A percentile compares a stretch with the other conserved stretches of the same genome.
Conservation (phyloP, 768 basidiomycete species). For the Piloderma croceum region DNA sequence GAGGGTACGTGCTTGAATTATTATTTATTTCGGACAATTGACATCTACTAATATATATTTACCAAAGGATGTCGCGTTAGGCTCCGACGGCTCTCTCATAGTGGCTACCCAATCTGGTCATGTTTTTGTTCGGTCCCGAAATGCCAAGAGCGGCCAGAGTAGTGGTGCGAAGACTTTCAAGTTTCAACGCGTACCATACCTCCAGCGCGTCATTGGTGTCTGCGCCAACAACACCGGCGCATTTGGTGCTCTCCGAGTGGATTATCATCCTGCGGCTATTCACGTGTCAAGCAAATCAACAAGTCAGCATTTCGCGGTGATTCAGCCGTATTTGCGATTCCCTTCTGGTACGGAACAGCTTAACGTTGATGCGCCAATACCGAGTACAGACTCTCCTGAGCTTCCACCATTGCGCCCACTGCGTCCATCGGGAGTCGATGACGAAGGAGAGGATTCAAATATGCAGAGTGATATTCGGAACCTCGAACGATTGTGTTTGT, state of each 20-base stretch:
- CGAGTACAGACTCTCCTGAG: not conserved
- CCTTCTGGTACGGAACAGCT: constrained; percentile 8
- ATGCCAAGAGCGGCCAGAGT: constrained; percentile 17
- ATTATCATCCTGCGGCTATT: constrained; percentile 57
- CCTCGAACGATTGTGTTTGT: constrained; percentile 20
- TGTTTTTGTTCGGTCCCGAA: constrained; percentile 78
- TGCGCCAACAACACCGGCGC: constrained; percentile 84
- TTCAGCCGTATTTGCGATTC: constrained; percentile 56
- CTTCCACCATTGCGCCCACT: not conserved
- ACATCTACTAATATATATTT: too few species aligned
- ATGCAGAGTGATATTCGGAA: constrained; percentile 32
- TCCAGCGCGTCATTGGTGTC: constrained; percentile 84
- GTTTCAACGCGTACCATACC: constrained; percentile 71
- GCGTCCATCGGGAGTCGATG: constrained; percentile 24
- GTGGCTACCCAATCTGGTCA: constrained; percentile 94
- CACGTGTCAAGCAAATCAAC: constrained; percentile 49
- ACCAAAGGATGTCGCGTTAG: constrained; percentile 89
- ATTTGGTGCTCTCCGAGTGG: constrained; percentile 77
- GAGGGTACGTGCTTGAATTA: constrained; percentile 38
- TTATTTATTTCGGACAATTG: not conserved
- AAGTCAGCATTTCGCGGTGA: constrained; percentile 55
- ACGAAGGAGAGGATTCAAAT: constrained; percentile 32
- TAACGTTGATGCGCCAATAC: not conserved
- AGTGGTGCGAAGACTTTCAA: constrained; percentile 50
- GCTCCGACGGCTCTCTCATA: constrained; percentile 81